Evolutionary conservation across 2,329 filamentous ascomycete genomes (phyloP), one percentile per base, ranked within the genome.

Genomic region (Pseudopyrenochaeta lycopersici): DNA sequence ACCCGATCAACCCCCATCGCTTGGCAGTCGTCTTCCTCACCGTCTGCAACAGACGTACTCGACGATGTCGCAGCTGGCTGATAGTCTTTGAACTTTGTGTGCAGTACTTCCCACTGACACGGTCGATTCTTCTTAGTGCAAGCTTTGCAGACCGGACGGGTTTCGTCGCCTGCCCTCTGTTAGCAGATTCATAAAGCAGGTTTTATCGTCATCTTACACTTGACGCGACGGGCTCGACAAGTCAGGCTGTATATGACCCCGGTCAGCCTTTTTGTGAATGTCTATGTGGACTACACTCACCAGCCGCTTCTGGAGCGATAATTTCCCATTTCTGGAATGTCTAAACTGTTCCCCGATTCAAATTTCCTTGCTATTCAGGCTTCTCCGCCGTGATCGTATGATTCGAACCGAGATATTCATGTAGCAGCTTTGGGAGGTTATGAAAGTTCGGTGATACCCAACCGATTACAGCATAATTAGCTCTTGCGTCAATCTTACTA

Each of bases 231-330:
- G 18, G 62, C 54, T 50, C 70, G 60, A 50, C 70, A 73, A 10
- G 69, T 72, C 31, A 68, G 51, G 47, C 70, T 73, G 17, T 42
- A 29, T 18, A 35, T 10, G n/a, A 20, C n/a, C 36, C 53, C 39
- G 62, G 54, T 33, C 44, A 32, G 44, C 40, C 30, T 44, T 20
- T n/a, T 46, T 15, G 29, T 29, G 23, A 21, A 17, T 10, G 44
- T 15, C n/a, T 29, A 17, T 36, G 32, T 18, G 14, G 14, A n/a
- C n/a, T 35, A 18, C 40, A 64, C 67, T 62, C 31, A 73, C 70
- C 70, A 73, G 41, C 70, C 70, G 47, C 60, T 69, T 49, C 60
- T 68, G 32, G 70, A 73, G 42, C 70, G 68, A 50, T 58, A 70
- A 53, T 71, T 73, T 42, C 70, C 69, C 63, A 71, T 67, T 20